Base-by-base conservation (phyloP, 805 yeast species). In the Lipomyces chichibuensis region DNA sequence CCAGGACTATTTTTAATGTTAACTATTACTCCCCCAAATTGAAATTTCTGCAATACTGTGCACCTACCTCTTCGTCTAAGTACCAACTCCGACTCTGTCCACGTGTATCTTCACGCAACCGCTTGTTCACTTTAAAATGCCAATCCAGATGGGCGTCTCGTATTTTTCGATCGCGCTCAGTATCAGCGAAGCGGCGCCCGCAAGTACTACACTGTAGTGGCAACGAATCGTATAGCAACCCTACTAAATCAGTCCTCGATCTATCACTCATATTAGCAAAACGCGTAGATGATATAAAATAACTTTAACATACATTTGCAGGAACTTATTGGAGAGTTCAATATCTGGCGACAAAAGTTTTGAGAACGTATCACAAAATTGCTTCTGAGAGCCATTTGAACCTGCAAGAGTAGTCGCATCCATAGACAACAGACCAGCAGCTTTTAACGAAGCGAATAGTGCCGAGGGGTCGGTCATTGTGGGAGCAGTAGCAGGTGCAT, bases 61-160 rank as follows among this genome's bases (percentile, higher is more conserved):
- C 92, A 56, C 87, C 9, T 43, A 43, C 87, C 29, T 82, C 81
- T 69, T 86, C 89, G 69, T 86, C 87, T 67, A 92, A 78, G 76
- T 87, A 93, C 96, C 97, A 93, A 72, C 87, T 84, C 73, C 98
- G 81, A 54, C 91, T 88, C 75, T 90, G 93, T 39, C 81, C 79
- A 7, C 82, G 75, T 46, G 76, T 76, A 37, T 80, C 82, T 65
- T 82, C 84, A 57, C 86, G 85, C 59, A 90, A 81, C 73, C 89
- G 88, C 76, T 91, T 91, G 77, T 92, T 94, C 56, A 91, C 89
- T 73, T 98, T 85, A 81, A 92, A 92, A 80, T 94, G 98, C 98
- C 98, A 94, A 77, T 94, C 99, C 71, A 92, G 80, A 78, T 95
- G 99, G 20, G 85, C 82, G 61, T 88, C 85, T 66, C 84, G 84